Conservation (phyloP, 1,284 basidiomycete species). For the Gymnopus androsaceus region DNA sequence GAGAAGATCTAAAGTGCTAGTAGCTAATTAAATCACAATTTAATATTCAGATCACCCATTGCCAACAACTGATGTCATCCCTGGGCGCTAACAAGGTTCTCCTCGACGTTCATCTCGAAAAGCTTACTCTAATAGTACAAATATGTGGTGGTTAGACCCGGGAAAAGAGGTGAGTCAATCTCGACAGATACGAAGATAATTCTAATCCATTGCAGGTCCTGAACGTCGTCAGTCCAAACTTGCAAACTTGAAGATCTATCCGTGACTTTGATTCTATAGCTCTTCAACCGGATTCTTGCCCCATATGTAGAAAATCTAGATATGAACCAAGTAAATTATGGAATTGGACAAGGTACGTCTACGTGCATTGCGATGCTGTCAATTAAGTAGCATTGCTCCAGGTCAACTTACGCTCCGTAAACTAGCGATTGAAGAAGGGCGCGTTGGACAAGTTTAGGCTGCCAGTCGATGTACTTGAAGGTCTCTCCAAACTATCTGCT, state of each 20-base stretch:
- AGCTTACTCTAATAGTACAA: too few relatives aligned
- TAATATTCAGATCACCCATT: background rate
- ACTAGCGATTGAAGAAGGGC: conserved; percentile 88
- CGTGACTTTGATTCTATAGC: conserved; percentile 38
- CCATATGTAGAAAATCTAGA: conserved; percentile 98
- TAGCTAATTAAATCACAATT: too few relatives aligned
- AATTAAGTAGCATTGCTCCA: conserved; percentile 31
- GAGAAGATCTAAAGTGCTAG: too few relatives aligned
- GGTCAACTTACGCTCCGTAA: conserved; percentile 85
- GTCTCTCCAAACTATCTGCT: conserved; percentile 36
- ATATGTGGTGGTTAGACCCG: conserved; percentile 15
- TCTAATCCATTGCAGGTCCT: conserved; percentile 73
- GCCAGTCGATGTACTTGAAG: conserved; percentile 95
- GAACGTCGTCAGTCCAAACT: conserved; percentile 53
- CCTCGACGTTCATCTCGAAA: too few relatives aligned
- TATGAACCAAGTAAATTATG: conserved; percentile 92
- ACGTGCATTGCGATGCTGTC: conserved; percentile 1
- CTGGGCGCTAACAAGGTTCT: background rate
- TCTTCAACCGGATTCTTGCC: conserved; percentile 91
- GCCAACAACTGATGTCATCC: background rate
- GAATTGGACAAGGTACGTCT: conserved; percentile 81
- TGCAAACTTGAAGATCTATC: background rate
- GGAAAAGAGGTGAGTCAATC: conserved; percentile 8
- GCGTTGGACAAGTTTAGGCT: conserved; percentile 96
- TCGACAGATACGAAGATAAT: background rate